phyloP scores from a whole-genome alignment of 163 green algal species.

The Scenedesmus sp. region DNA sequence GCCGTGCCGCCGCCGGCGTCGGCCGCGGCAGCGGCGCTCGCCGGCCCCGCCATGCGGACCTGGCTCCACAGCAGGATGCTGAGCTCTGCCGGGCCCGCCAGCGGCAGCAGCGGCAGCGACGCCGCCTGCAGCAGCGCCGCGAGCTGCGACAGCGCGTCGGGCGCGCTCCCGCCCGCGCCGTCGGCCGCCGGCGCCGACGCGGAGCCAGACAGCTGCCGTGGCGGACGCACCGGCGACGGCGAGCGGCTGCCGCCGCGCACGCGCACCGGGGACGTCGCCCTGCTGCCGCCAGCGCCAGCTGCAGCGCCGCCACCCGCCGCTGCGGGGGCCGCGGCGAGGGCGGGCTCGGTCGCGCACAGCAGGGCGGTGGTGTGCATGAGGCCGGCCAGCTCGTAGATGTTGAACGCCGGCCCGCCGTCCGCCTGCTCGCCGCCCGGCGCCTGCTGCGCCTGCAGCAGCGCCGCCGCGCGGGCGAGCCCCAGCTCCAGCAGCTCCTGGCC shows the following conservation, averaged over 20 bases:
- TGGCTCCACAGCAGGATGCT: constrained; percentile 34
- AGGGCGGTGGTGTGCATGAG: constrained; percentile 30
- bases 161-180: background rate
- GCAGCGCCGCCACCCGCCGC: constrained; percentile 10
- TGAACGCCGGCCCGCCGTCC: constrained; percentile 1
- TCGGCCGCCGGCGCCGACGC: background rate
- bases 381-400: constrained; percentile 22
- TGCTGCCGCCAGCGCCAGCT: background rate
- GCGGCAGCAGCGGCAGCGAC: constrained; percentile 1
- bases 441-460: constrained; percentile 11
- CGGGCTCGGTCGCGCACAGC: background rate
- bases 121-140: constrained; percentile 24
- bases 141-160: background rate
- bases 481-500: constrained; percentile 8
- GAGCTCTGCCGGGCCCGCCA: constrained; percentile 19
- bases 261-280: too few relatives aligned
- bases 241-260: background rate
- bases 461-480: background rate
- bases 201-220: background rate
- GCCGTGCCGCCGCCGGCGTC: background rate
- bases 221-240: background rate
- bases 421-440: background rate
- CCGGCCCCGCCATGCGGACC: constrained; percentile 4
- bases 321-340: background rate
- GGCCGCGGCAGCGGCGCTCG: too few relatives aligned